A percentile compares a stretch with the other conserved stretches of the same genome.
phyloP scores from a whole-genome alignment of 2,329 filamentous ascomycete genomes.

The Aspergillus piperis region DNA sequence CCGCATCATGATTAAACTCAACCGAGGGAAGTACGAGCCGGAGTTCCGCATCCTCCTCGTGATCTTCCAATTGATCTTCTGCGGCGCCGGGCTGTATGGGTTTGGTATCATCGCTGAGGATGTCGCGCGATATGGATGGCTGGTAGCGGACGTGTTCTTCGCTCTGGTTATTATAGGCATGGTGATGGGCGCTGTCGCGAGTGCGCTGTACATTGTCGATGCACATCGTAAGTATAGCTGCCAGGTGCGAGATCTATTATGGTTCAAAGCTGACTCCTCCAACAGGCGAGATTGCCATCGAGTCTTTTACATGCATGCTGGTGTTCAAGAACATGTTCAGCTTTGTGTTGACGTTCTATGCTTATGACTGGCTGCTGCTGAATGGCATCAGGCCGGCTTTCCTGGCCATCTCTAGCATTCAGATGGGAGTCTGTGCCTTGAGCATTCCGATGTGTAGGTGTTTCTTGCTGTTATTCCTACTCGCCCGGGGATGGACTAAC shows the following conservation, averaged over 20 bases:
- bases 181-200: conserved; percentile 86
- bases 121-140: conserved; percentile 65
- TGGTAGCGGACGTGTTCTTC: conserved; percentile 78
- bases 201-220: conserved; percentile 86
- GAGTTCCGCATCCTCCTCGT: conserved; percentile 86
- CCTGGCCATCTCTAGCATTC: conserved; percentile 71
- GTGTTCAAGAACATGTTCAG: conserved; percentile 96
- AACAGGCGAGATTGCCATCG: conserved; percentile 74
- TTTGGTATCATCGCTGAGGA: conserved; percentile 74
- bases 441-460: conserved; percentile 78
- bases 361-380: conserved; percentile 76
- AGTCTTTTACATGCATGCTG: conserved; percentile 85
- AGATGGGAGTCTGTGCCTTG: conserved; percentile 72
- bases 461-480: neutral
- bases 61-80: conserved; percentile 76
- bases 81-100: conserved; percentile 77
- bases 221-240: conserved; percentile 70
- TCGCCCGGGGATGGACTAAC: conserved; percentile 6
- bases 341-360: conserved; percentile 79
- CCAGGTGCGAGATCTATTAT: neutral
- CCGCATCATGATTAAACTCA: conserved; percentile 68
- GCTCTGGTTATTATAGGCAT: conserved; percentile 82
- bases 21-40: conserved; percentile 83
- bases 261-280: neutral
- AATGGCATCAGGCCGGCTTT: conserved; percentile 63